phyloP scores from a whole-genome alignment of 106 monocot genomes.

The Acorus gramineus region DNA sequence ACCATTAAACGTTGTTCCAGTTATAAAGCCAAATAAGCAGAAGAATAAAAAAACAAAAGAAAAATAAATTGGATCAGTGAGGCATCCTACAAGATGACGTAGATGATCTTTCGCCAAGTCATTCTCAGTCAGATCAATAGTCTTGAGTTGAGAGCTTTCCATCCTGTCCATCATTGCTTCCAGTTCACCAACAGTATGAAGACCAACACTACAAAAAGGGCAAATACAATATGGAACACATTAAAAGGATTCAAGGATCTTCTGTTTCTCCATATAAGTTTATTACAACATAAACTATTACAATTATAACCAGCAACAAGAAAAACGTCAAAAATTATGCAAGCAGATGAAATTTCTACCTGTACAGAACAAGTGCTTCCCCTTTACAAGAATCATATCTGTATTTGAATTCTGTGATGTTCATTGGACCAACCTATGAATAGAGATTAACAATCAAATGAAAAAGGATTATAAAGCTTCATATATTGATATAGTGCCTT shows the following conservation, averaged over 20 bases:
- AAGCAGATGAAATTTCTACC: slow-evolving; percentile 25
- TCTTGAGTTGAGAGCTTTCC: slow-evolving; percentile 39
- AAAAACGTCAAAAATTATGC: too few relatives aligned
- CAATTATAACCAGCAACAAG: too few relatives aligned
- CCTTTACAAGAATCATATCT: slow-evolving; percentile 68
- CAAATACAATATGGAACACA: not conserved
- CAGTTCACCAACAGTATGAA: slow-evolving; percentile 74
- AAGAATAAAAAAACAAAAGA: not conserved
- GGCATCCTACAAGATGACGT: slow-evolving; percentile 65
- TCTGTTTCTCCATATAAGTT: too few relatives aligned
- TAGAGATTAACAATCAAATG: too few relatives aligned
- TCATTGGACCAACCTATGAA: slow-evolving; percentile 77
- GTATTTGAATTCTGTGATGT: slow-evolving; percentile 98
- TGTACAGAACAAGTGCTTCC: slow-evolving; percentile 91
- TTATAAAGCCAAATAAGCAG: too few relatives aligned
- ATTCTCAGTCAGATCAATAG: slow-evolving; percentile 80
- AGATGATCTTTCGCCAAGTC: slow-evolving; percentile 97
- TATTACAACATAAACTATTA: too few relatives aligned
- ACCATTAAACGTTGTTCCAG: too few relatives aligned
- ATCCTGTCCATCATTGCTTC: slow-evolving; percentile 61
- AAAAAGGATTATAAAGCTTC: too few relatives aligned
- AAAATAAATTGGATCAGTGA: not conserved
- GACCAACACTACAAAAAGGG: slow-evolving; percentile 64
- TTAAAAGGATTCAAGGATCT: not conserved
- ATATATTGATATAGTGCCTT: not conserved